Evolutionary conservation across 257 asterid species (phyloP), one percentile per base, ranked within the genome.

Genomic region (Nicotiana attenuata): DNA sequence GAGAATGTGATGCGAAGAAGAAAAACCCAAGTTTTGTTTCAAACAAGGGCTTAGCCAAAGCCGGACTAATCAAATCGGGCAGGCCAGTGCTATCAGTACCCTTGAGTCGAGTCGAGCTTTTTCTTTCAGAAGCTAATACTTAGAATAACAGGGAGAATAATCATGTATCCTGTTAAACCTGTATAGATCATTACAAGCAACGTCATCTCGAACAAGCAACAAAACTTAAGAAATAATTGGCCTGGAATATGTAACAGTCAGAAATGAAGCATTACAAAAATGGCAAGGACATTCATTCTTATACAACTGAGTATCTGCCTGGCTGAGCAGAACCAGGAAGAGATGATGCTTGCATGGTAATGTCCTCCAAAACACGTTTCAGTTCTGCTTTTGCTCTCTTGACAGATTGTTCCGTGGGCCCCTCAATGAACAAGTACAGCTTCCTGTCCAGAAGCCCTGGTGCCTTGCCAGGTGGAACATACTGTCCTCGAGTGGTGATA

Each of bases 321-420:
- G 97, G 97, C 75, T 91, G 98, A 3, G 95, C 97, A 9, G 98
- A 87, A 73, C 96, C 97, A 35, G 98, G 98, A 88, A 94, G 98
- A 3, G 97, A 88, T 0, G 94, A 86, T 38, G 91, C 93, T 83
- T 93, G 97, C 88, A 86, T 92, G 2, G 97, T 91, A 60, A 93
- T 93, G 80, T 94, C 98, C 93, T 94, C 98, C 92, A 94, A 85
- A 28, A 90, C 97, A 31, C 94, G 92, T 90, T 94, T 94, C 50
- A 94, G 93, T 76, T 93, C 97, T 55, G 91, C 91, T 85, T 94
- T 94, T 11, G 98, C 98, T 84, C 94, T 88, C 91, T 92, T 94
- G 78, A 94, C 98, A 22, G 97, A 94, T 82, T 89, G 95, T 88
- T 94, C 97, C 1, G 94, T 92, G 3, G 97, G 97, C 19, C 97